Evolutionary conservation across 2,329 filamentous ascomycete genomes (phyloP), one percentile per base, ranked within the genome.

Genomic region (Chaetomium globosum): DNA sequence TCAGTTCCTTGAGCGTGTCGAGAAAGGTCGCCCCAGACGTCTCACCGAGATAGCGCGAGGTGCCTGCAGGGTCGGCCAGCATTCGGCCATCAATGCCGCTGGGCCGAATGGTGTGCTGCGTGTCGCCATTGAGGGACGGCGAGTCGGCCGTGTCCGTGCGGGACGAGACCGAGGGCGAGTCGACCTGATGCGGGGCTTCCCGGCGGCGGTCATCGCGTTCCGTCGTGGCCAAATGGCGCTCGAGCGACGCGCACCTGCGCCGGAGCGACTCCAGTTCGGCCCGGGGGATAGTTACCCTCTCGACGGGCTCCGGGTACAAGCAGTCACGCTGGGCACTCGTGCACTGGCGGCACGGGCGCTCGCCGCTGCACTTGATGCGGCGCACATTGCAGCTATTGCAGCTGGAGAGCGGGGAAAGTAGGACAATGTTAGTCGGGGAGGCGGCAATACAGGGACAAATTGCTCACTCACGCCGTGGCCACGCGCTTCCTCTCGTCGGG

Each of bases 331-430:
- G 76, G 33, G 78, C 74, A 43, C 75, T 75, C 28, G 71, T 69
- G 69, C 82, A 84, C 67, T 82, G 80, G 49, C 72, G 71, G 70
- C 82, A 84, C 0, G 82, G 82, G n/a, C 71, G 73, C 4, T 81
- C 77, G 54, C 82, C 82, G 13, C 81, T 83, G 73, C 82, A 84
- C 69, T 82, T 83, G 72, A 83, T 80, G 64, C 82, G 79, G 53
- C 81, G 79, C 54, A 83, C 71, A 73, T 84, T 84, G 75, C 82
- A 84, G 71, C 75, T 79, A 70, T 84, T 84, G 76, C 82, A 84
- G 64, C 82, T 83, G 65, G 13, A 10, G 49, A 28, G 16, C 21
- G 49, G 49, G 21, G 21, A 52, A 52, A 52, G 49, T 26, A 52
- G 9, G 16, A 52, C 9, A 30, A 36, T 12, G 26, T 54, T 10